A percentile compares a stretch with the other conserved stretches of the same genome.
These are phyloP conservation scores for Schizophyllum amplum DNA, from an alignment of 1,284 basidiomycete genomes.

Conservation along the genomic window DNA sequence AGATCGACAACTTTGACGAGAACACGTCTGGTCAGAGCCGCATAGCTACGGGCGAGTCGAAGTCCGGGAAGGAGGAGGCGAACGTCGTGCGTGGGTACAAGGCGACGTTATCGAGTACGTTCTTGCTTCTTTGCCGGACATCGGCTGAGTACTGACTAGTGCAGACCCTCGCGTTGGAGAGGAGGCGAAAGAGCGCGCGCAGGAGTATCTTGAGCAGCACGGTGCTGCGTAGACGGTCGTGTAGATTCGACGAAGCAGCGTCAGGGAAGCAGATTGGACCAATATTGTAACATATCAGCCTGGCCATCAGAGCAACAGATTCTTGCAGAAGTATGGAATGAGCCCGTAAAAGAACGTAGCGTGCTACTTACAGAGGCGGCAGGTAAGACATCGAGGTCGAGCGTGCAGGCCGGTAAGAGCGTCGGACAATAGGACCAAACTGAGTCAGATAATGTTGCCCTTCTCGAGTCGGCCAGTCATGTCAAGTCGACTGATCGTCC, in stretches of 20 bases:
- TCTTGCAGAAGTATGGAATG: no score
- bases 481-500: no score
- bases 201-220: conserved; percentile 26
- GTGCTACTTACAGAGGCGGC: no score
- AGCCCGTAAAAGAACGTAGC: no score
- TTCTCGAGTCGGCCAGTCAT: no score
- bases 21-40: neutral
- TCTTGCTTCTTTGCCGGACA: neutral
- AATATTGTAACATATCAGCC: no score
- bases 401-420: no score
- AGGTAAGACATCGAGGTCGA: no score
- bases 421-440: no score
- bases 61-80: neutral
- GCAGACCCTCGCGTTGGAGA: conserved; percentile 32
- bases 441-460: no score
- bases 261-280: neutral
- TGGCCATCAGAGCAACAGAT: no score
- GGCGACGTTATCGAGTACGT: neutral
- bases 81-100: neutral
- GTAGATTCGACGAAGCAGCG: neutral
- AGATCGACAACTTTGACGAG: neutral
- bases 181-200: conserved; percentile 44
- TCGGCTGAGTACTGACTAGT: neutral
- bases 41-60: neutral
- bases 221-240: conserved; percentile 1